Conservation (phyloP, 331 rosid species). For the Cydonia oblonga region DNA sequence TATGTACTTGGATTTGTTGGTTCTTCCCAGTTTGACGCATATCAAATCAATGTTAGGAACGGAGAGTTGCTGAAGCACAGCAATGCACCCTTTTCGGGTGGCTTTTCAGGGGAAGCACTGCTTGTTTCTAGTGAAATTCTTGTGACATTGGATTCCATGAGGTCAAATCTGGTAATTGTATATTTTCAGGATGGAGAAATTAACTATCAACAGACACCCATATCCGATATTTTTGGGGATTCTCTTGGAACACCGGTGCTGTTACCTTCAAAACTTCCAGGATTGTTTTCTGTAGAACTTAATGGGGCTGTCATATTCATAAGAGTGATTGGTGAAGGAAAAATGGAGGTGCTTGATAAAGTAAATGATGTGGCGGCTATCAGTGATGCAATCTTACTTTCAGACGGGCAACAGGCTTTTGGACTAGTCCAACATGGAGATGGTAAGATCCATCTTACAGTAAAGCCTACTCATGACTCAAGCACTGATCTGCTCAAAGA, state of each 20-base stretch:
- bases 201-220: conserved; percentile 34
- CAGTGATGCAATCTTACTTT: conserved; percentile 61
- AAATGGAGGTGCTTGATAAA: conserved; percentile 56
- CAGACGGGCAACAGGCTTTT: conserved; percentile 60
- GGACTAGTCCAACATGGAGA: conserved; percentile 62
- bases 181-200: conserved; percentile 51
- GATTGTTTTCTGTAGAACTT: conserved; percentile 50
- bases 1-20: conserved; percentile 58
- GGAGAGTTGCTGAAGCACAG: conserved; percentile 68
- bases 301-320: conserved; percentile 33
- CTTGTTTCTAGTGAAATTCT: conserved; percentile 52
- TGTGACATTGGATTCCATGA: conserved; percentile 53
- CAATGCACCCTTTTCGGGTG: conserved; percentile 39
- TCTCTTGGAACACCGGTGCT: conserved; percentile 42
- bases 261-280: conserved; percentile 60
- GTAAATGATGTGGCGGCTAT: conserved; percentile 38
- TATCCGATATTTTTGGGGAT: conserved; percentile 45
- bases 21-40: conserved; percentile 47
- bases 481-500: conserved; percentile 60
- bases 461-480: conserved; percentile 57
- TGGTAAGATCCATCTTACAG: conserved; percentile 44
- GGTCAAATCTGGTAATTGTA: conserved; percentile 55
- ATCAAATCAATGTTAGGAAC: conserved; percentile 49
- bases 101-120: conserved; percentile 55
- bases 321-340: conserved; percentile 52